Evolutionary conservation across 345 rosid genomes (phyloP).

Genomic region (Capsella bursapastoris): DNA sequence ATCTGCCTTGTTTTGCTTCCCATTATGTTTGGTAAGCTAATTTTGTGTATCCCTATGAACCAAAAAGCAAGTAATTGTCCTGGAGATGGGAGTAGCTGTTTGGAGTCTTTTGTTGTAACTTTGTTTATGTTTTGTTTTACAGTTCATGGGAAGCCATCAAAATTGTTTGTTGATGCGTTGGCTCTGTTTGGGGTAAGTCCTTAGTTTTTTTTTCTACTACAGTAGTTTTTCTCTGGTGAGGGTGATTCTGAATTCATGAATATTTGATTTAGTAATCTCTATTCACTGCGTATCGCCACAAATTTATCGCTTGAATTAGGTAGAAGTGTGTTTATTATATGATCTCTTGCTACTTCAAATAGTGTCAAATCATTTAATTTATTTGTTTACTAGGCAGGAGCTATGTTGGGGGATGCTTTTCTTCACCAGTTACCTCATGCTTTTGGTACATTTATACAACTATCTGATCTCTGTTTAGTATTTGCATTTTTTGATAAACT

Average conservation of each 20-base stretch:
- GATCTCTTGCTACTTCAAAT: neutral
- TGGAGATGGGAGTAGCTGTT: neutral
- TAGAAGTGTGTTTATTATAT: neutral
- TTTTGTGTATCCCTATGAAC: constrained; percentile 11
- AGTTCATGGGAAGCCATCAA: constrained; percentile 96
- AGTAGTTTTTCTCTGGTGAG: neutral
- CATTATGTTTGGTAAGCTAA: constrained; percentile 64
- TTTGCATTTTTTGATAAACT: constrained; percentile 6
- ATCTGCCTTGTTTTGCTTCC: constrained; percentile 88
- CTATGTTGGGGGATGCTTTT: constrained; percentile 99
- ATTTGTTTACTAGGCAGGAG: constrained; percentile 76
- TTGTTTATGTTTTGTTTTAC: constrained; percentile 40
- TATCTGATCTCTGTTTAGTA: neutral
- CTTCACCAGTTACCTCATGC: constrained; percentile 99
- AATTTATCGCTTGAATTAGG: neutral
- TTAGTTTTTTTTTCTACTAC: constrained; percentile 20
- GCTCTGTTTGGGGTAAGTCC: constrained; percentile 92
- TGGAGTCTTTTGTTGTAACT: constrained; percentile 7
- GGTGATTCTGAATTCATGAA: constrained; percentile 12
- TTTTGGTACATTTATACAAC: constrained; percentile 65
- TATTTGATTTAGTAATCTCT: constrained; percentile 4
- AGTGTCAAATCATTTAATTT: constrained; percentile 21
- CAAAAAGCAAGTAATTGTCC: neutral
- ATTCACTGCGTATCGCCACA: neutral
- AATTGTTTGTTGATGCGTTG: constrained; percentile 82